A percentile compares a stretch with the other conserved stretches of the same genome.
Conservation (phyloP, 257 asterid species). For the Nicotiana paniculata region DNA sequence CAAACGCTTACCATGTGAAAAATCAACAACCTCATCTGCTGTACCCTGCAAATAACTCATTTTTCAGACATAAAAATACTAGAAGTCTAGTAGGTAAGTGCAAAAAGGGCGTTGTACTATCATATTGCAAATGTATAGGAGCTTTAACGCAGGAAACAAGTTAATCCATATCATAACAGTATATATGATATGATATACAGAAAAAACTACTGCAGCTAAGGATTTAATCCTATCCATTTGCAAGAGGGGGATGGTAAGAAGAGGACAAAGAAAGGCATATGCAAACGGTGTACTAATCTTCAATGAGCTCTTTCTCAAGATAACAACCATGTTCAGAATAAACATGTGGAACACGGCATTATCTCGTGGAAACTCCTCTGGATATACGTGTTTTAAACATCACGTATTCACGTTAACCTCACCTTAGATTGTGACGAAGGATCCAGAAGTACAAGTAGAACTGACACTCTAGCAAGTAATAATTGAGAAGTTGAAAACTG, state of each 20-base stretch:
- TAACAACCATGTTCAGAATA: neutral
- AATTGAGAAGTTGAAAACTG: no score
- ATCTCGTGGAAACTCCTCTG: no score
- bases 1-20: constrained; percentile 84
- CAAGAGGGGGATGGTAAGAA: neutral
- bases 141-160: neutral
- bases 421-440: neutral
- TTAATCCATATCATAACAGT: neutral
- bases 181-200: neutral
- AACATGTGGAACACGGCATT: neutral
- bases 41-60: constrained; percentile 59
- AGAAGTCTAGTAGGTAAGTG: neutral
- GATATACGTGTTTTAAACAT: neutral
- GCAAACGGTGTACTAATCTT: neutral
- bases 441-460: neutral
- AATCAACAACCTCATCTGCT: constrained; percentile 80
- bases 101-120: neutral
- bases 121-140: neutral
- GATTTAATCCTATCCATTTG: neutral
- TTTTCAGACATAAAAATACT: neutral
- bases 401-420: neutral
- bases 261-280: neutral
- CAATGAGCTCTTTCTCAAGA: neutral
- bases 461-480: neutral
- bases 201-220: neutral